A percentile compares a stretch with the other conserved stretches of the same genome.
Conservation (phyloP, 352 stramenopile species). For the Phytopythium chamaehyphon region DNA sequence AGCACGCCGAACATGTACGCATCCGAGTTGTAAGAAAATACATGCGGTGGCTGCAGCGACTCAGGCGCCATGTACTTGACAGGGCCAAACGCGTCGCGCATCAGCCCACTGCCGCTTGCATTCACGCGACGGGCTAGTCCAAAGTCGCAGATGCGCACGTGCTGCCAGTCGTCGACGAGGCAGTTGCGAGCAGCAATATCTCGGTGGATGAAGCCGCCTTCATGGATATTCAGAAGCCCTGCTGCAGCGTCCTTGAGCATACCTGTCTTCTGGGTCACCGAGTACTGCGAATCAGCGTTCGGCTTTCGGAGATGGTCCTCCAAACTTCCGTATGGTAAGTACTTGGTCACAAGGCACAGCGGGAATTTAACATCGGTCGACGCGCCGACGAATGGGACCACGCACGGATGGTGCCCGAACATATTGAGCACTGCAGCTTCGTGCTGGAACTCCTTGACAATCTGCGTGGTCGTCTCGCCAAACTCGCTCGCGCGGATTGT, state of each 20-base stretch:
- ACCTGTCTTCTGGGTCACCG: conserved; percentile 38
- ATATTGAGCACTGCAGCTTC: conserved; percentile 76
- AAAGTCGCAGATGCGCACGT: conserved; percentile 79
- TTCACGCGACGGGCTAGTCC: conserved; percentile 62
- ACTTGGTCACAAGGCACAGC: conserved; percentile 67
- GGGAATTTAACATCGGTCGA: conserved; percentile 66
- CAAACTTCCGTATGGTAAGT: conserved; percentile 65
- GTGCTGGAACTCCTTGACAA: conserved; percentile 80
- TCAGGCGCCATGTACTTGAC: conserved; percentile 86
- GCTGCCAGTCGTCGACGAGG: conserved; percentile 54
- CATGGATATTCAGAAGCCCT: conserved; percentile 78
- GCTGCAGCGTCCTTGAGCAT: conserved; percentile 75
- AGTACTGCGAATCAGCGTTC: conserved; percentile 19
- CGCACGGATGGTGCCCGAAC: conserved; percentile 79
- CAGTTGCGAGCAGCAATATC: conserved; percentile 80
- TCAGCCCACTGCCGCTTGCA: conserved; percentile 37
- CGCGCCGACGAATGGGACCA: conserved; percentile 79
- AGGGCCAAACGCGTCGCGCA: conserved; percentile 62
- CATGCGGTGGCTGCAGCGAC: conserved; percentile 66
- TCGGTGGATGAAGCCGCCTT: conserved; percentile 82
- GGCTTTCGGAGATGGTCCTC: conserved; percentile 60
- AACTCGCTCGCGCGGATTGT: conserved; percentile 74
- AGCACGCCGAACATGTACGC: conserved; percentile 84
- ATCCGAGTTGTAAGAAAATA: conserved; percentile 75
- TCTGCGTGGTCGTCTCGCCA: conserved; percentile 66